Conservation (phyloP, 768 basidiomycete genomes). For the Crucibulum laeve region DNA sequence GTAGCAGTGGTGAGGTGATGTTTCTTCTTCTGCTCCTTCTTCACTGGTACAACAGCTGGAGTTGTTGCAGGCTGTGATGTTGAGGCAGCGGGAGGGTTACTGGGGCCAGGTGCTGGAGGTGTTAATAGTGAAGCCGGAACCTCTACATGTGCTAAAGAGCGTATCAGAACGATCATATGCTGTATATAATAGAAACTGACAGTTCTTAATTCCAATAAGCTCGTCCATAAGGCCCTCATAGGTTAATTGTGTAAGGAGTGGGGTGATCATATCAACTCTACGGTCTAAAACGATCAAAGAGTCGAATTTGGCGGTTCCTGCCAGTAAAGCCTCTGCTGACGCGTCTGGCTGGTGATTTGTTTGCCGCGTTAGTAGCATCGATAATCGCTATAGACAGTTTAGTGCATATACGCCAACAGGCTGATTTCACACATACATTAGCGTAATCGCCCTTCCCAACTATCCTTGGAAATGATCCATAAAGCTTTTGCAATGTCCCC, state of each 20-base stretch:
- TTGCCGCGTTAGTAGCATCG: conserved; percentile 64
- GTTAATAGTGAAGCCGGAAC: conserved; percentile 68
- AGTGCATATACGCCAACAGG: conserved; percentile 1
- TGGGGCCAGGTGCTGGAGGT: conserved; percentile 43
- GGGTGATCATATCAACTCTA: conserved; percentile 91
- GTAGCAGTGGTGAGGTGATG: conserved; percentile 74
- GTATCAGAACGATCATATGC: conserved; percentile 6
- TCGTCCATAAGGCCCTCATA: conserved; percentile 97
- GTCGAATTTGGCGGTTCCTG: conserved; percentile 66
- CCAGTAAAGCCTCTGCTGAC: conserved; percentile 33
- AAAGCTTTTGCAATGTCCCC: conserved; percentile 75
- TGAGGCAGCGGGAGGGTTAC: conserved; percentile 36
- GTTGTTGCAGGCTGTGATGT: conserved; percentile 28
- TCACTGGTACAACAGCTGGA: conserved; percentile 45
- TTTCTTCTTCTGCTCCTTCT: conserved; percentile 85
- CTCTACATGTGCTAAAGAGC: conserved; percentile 64
- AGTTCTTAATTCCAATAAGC: conserved; percentile 83
- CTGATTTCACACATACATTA: conserved; percentile 39
- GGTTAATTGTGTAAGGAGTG: conserved; percentile 91
- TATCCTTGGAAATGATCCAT: conserved; percentile 88
- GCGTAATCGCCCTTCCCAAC: conserved; percentile 91
- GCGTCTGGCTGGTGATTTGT: conserved; percentile 34
- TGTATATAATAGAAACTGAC: conserved; percentile 39
- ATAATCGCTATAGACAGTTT: conserved; percentile 54
- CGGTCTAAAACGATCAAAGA: conserved; percentile 87